Evolutionary conservation across 305 asterid genomes (phyloP).

Genomic region (Fraxinus dipetala): DNA sequence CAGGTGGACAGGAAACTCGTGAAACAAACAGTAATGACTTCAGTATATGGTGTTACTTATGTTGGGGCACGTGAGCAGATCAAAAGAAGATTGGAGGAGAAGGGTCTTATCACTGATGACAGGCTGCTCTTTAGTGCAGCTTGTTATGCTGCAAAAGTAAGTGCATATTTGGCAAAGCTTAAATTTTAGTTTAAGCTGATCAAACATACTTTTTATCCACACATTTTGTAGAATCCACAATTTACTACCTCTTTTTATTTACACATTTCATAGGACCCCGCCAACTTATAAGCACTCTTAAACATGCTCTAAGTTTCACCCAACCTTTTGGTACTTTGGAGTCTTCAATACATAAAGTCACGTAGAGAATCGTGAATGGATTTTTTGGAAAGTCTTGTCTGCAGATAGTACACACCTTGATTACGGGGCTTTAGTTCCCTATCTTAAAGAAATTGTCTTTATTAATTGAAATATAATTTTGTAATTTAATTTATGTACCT

Average conservation of each 20-base stretch:
- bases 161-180: background rate
- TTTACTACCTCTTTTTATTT: background rate
- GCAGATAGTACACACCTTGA: background rate
- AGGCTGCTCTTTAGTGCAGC: conserved; percentile 63
- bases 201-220: background rate
- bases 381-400: background rate
- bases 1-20: conserved; percentile 89
- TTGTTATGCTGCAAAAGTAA: conserved; percentile 88
- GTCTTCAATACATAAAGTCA: background rate
- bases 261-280: background rate
- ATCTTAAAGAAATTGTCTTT: background rate
- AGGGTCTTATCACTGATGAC: conserved; percentile 75
- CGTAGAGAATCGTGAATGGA: background rate
- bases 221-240: background rate
- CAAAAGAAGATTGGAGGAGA: conserved; percentile 77
- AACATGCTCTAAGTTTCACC: conserved; percentile 16
- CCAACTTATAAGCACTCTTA: background rate
- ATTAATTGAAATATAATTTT: background rate
- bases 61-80: conserved; percentile 93
- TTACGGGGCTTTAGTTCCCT: background rate
- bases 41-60: conserved; percentile 89
- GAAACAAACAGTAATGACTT: conserved; percentile 93
- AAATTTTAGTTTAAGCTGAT: background rate
- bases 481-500: background rate
- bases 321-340: background rate